Conservation (phyloP, 345 rosid species). For the Pistacia vera region DNA sequence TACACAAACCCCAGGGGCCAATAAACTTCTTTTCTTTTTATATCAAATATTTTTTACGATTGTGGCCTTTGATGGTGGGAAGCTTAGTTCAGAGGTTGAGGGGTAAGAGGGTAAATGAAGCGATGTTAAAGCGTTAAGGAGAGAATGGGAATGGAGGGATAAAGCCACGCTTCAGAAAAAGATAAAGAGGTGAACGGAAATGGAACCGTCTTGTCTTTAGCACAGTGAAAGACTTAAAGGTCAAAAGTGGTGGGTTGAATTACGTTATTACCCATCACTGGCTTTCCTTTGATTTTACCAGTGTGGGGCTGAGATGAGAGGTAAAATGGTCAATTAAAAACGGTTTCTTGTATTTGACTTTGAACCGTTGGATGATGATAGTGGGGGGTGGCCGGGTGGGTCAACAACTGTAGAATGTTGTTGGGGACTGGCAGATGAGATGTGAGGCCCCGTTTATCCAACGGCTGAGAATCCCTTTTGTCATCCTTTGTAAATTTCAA, state of each 20-base stretch:
- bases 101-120: slow-evolving; percentile 10
- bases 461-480: neutral
- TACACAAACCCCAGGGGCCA: too few relatives aligned
- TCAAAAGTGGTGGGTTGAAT: neutral
- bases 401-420: slow-evolving; percentile 25
- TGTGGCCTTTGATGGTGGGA: neutral
- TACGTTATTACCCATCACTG: neutral
- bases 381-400: slow-evolving; percentile 14
- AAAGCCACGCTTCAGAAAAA: neutral
- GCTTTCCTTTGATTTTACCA: neutral
- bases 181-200: slow-evolving; percentile 13
- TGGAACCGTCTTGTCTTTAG: slow-evolving; percentile 8
- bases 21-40: too few relatives aligned
- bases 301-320: neutral
- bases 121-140: neutral
- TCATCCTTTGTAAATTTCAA: neutral
- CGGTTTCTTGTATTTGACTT: neutral
- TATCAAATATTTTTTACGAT: neutral
- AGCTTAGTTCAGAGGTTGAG: neutral
- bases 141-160: neutral
- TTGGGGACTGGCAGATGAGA: neutral
- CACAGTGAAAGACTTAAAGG: neutral
- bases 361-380: slow-evolving; percentile 21
- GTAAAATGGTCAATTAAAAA: neutral
- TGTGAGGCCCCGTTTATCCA: neutral